Evolutionary conservation across 2,329 filamentous ascomycete species (phyloP).

Genomic region (Ophiostoma novo-ulmi): DNA sequence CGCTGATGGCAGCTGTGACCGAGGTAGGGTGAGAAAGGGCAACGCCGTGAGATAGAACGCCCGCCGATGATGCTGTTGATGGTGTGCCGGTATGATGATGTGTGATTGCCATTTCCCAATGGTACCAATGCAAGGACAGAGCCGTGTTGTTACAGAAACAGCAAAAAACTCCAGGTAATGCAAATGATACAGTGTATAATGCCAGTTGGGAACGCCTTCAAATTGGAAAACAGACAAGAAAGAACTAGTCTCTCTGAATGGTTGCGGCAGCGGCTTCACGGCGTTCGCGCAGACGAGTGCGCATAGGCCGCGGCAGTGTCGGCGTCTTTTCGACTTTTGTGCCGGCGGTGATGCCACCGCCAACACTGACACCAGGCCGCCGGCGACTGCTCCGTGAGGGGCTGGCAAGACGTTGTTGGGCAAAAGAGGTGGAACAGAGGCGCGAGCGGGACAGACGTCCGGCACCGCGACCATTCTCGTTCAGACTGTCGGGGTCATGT

Average conservation of each 20-base stretch:
- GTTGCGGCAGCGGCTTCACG: conserved; percentile 37
- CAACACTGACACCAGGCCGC: conserved; percentile 32
- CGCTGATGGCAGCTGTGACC: background rate
- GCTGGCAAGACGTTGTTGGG: background rate
- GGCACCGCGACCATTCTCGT: background rate
- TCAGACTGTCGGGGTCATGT: background rate
- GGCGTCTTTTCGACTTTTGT: conserved; percentile 16
- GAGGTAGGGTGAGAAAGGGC: background rate
- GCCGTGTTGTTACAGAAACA: conserved; percentile 6
- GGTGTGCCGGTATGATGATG: background rate
- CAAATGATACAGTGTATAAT: background rate
- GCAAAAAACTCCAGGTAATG: background rate
- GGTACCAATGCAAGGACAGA: background rate
- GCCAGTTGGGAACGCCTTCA: background rate
- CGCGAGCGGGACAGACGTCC: background rate
- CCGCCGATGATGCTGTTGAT: background rate
- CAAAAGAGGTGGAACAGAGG: no score
- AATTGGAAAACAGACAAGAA: background rate
- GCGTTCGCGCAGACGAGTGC: conserved; percentile 31
- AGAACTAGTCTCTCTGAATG: background rate
- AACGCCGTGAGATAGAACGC: conserved; percentile 3
- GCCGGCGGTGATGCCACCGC: conserved; percentile 8
- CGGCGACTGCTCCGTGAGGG: conserved; percentile 22
- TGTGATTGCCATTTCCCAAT: background rate
- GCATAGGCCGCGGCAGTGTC: conserved; percentile 20